Conservation (phyloP, 2,329 filamentous ascomycete genomes). For the Fusarium sarcochroum region DNA sequence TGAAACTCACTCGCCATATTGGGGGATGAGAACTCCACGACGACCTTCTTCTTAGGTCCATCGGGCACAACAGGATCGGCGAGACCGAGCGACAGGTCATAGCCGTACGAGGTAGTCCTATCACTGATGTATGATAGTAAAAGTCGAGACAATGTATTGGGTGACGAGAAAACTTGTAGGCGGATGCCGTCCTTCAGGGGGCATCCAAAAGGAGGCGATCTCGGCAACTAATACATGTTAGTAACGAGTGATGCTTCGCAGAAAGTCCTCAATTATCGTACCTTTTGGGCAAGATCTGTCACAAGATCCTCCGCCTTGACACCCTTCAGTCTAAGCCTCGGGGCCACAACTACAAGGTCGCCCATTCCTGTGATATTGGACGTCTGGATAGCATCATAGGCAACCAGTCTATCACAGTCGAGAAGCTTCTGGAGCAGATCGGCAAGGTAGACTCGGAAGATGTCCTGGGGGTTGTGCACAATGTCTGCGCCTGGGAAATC, state of each 20-base stretch:
- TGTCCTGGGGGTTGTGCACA: constrained; percentile 46
- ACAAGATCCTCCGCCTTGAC: constrained; percentile 36
- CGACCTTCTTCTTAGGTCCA: constrained; percentile 55
- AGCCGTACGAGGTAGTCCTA: constrained; percentile 35
- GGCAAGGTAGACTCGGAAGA: constrained; percentile 46
- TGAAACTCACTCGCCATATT: constrained; percentile 83
- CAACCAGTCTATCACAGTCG: constrained; percentile 36
- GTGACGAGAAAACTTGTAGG: constrained; percentile 40
- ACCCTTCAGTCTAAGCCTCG: constrained; percentile 40
- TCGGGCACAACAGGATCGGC: constrained; percentile 21
- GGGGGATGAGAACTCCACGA: constrained; percentile 82
- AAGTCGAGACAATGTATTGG: constrained; percentile 42
- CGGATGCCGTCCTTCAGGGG: constrained; percentile 46
- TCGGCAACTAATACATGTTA: constrained; percentile 39
- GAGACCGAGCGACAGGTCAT: constrained; percentile 39
- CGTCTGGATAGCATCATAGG: constrained; percentile 48
- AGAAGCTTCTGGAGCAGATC: constrained; percentile 42
- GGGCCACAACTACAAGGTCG: constrained; percentile 46
- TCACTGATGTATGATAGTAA: constrained; percentile 43
- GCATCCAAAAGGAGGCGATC: constrained; percentile 39
- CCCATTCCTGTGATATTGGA: constrained; percentile 47
- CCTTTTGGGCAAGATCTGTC: constrained; percentile 39
- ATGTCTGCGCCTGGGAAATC: constrained; percentile 41
- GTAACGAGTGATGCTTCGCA: background rate
- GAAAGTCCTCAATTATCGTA: constrained; percentile 3